These are phyloP conservation scores for Candida coleopterorum DNA, from an alignment of 805 yeast genomes.

Conservation along the genomic window DNA sequence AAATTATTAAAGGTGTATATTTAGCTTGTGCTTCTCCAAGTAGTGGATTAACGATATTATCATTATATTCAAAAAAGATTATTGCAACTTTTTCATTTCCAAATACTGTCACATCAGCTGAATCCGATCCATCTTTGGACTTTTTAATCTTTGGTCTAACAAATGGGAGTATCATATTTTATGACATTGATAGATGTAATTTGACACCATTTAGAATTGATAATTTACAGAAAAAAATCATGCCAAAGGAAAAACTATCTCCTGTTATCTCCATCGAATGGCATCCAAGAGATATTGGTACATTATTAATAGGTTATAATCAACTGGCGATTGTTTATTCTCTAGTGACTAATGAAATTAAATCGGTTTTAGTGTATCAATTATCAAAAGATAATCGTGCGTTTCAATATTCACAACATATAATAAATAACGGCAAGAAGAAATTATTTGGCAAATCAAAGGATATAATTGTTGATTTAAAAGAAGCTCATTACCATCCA, in stretches of 20 bases:
- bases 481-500: constrained; percentile 80
- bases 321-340: constrained; percentile 68
- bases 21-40: constrained; percentile 63
- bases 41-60: constrained; percentile 61
- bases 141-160: constrained; percentile 78
- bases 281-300: constrained; percentile 88
- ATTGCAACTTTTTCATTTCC: constrained; percentile 60
- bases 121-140: constrained; percentile 82
- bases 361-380: constrained; percentile 53
- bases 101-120: constrained; percentile 63
- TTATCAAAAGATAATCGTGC: constrained; percentile 70
- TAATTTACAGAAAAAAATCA: constrained; percentile 59
- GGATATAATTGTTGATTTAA: constrained; percentile 26
- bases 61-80: constrained; percentile 58
- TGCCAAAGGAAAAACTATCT: constrained; percentile 55
- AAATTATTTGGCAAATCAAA: constrained; percentile 35
- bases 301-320: constrained; percentile 67
- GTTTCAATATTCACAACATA: constrained; percentile 23
- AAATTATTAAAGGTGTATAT: constrained; percentile 77
- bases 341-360: constrained; percentile 54
- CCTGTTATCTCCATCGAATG: constrained; percentile 66
- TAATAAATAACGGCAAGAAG: constrained; percentile 37
- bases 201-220: constrained; percentile 63
- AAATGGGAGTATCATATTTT: constrained; percentile 68
- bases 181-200: constrained; percentile 74